Base-by-base conservation (phyloP, 2,329 filamentous ascomycete genomes). In the Incumbomyces delicatus region DNA sequence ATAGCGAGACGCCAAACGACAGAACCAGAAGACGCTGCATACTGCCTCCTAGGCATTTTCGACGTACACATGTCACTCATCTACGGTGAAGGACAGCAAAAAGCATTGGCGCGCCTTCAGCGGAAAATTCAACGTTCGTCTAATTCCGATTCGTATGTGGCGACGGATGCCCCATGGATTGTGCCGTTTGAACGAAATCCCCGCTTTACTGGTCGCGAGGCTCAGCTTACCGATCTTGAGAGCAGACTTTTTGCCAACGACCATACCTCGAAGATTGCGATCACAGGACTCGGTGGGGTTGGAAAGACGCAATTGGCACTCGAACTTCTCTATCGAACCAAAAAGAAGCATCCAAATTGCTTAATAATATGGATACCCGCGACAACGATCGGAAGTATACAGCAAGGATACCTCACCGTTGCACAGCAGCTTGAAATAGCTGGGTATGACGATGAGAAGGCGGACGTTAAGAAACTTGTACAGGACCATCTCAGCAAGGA, bases 41-140 rank as follows among this genome's bases (percentile, higher is more conserved):
- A 63, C 42, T 60, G 38, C 16, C 49, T 63, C 0, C 47, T 55
- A 38, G 63, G 57, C 1, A 45, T 61, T 2, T 58, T 61, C 37
- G 51, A 48, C 36, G 50, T 63, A 1, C 44, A 57, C 22, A 61
- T 63, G 53, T 53, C 58, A 2, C 41, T 61, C 6, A 45, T 60
- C 1, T 63, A 64, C 46, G 61, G 61, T 12, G 60, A 61, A 53
- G 45, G 45, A 35, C 58, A 58, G 12, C 7, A 49, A 8, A 47
- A 50, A 16, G 57, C 58, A 2, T 60, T 60, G 36, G n/a, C 13
- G 2, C 47, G 58, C 7, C 50, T 61, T 2, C 57, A 61, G 41
- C 35, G 35, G 34, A 34, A 49, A 27, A 49, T 49, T 4, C 29
- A 18, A 17, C 11, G 2, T 6, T 17, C 29, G 31, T 7, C 13